Conservation (phyloP, 805 yeast genomes). For the Lachancea cidri region DNA sequence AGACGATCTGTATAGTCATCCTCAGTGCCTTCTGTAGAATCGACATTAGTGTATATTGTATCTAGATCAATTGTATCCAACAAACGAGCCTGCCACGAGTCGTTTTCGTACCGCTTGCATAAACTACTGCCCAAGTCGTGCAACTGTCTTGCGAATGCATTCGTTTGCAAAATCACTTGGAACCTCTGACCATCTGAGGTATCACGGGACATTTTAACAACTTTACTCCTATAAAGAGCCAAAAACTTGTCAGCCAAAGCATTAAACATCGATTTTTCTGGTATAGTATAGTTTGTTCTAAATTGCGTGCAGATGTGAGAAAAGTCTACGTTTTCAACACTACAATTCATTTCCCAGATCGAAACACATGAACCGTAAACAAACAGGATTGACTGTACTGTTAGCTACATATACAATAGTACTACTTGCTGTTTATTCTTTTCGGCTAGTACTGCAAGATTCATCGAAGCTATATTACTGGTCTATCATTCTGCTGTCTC, state of each 20-base stretch:
- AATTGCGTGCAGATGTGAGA: too few relatives aligned
- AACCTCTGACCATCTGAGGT: slow-evolving; percentile 16
- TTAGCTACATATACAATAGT: slow-evolving; percentile 18
- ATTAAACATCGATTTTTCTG: slow-evolving; percentile 1
- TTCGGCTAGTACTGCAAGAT: slow-evolving; percentile 12
- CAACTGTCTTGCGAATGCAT: slow-evolving; percentile 24
- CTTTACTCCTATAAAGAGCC: slow-evolving; percentile 16
- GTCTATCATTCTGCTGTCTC: slow-evolving; percentile 25
- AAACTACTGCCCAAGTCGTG: slow-evolving; percentile 17
- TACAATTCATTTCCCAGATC: too few relatives aligned
- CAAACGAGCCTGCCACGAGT: slow-evolving; percentile 47
- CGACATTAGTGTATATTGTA: slow-evolving; percentile 45
- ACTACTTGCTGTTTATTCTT: slow-evolving; percentile 10
- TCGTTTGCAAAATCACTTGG: slow-evolving; percentile 15
- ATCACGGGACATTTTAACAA: slow-evolving; percentile 17
- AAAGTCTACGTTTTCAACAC: too few relatives aligned
- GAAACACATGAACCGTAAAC: slow-evolving; percentile 5
- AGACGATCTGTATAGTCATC: slow-evolving; percentile 48
- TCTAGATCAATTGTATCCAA: slow-evolving; percentile 60
- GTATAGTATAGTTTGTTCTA: neutral
- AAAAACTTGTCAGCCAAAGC: slow-evolving; percentile 19
- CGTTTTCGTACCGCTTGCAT: slow-evolving; percentile 38
- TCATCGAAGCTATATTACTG: slow-evolving; percentile 22
- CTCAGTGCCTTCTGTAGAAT: slow-evolving; percentile 24
- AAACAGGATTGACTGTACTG: neutral